These are phyloP conservation scores for Phytophthora megakarya DNA, from an alignment of 352 stramenopile genomes.

Conservation along the genomic window DNA sequence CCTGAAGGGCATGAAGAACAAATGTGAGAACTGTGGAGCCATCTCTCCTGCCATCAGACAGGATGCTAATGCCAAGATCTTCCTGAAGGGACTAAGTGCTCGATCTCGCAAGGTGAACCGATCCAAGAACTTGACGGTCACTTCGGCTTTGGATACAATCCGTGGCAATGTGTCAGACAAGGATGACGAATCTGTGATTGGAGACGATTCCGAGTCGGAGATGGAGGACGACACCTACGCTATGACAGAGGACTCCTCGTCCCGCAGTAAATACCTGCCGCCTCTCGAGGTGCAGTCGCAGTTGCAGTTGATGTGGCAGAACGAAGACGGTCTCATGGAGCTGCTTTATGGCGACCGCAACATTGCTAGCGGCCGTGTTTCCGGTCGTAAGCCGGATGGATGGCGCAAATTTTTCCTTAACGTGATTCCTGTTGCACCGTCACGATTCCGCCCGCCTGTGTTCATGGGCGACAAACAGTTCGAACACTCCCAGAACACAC, in stretches of 20 bases:
- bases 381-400: slow-evolving; percentile 62
- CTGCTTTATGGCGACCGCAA: slow-evolving; percentile 92
- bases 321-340: slow-evolving; percentile 92
- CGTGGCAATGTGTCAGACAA: slow-evolving; percentile 69
- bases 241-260: slow-evolving; percentile 64
- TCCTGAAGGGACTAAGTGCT: slow-evolving; percentile 90
- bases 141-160: slow-evolving; percentile 82
- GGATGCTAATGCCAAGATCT: slow-evolving; percentile 98
- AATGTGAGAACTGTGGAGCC: slow-evolving; percentile 97
- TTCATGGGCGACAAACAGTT: slow-evolving; percentile 95
- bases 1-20: slow-evolving; percentile 90
- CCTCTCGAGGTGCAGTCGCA: slow-evolving; percentile 96
- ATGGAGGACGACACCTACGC: slow-evolving; percentile 79
- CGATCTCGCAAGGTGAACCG: slow-evolving; percentile 83
- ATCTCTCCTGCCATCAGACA: slow-evolving; percentile 96
- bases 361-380: slow-evolving; percentile 64
- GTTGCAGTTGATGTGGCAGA: slow-evolving; percentile 94
- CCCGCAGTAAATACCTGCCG: slow-evolving; percentile 93
- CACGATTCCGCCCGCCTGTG: slow-evolving; percentile 98
- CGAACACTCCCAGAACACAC: slow-evolving; percentile 98
- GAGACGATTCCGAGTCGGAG: slow-evolving; percentile 75
- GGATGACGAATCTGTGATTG: slow-evolving; percentile 39
- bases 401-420: slow-evolving; percentile 97
- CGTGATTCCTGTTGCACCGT: slow-evolving; percentile 96
- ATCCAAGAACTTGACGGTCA: slow-evolving; percentile 83